Evolutionary conservation across 495 filamentous ascomycete genomes (phyloP).

Genomic region (Aspergillus ellipticus): DNA sequence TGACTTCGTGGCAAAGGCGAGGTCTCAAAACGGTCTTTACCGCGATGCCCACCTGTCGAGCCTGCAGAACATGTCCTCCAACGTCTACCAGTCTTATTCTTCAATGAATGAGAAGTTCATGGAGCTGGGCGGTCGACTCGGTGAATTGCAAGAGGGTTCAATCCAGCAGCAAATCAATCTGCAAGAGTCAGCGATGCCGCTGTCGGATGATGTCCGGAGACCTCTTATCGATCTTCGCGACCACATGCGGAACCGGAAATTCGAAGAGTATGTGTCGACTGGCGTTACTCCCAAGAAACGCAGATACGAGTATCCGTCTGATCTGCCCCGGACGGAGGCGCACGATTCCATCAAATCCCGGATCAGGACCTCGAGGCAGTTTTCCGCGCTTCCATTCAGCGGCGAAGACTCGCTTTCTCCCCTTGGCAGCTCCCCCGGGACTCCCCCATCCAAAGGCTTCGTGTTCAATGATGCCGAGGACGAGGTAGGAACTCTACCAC

Average conservation of each 20-base stretch:
- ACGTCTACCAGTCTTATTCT: conserved; percentile 66
- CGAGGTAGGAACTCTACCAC: conserved; percentile 39
- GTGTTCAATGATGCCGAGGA: conserved; percentile 44
- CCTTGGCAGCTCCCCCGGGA: conserved; percentile 22
- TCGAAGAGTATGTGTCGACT: conserved; percentile 78
- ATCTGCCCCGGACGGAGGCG: conserved; percentile 69
- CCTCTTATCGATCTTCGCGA: conserved; percentile 67
- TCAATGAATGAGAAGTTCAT: conserved; percentile 64
- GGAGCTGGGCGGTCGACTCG: conserved; percentile 56
- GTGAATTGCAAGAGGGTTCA: conserved; percentile 62
- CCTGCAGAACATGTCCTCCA: conserved; percentile 55
- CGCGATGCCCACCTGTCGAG: conserved; percentile 62
- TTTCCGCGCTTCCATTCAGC: conserved; percentile 33
- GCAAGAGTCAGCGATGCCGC: conserved; percentile 51
- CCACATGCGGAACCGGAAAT: conserved; percentile 53
- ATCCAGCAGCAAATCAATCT: conserved; percentile 49
- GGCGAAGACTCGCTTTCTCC: conserved; percentile 25
- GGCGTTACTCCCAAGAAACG: conserved; percentile 80
- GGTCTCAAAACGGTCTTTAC: conserved; percentile 74
- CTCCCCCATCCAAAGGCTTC: conserved; percentile 36
- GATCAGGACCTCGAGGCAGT: conserved; percentile 44
- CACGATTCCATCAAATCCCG: conserved; percentile 65
- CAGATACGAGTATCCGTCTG: conserved; percentile 69
- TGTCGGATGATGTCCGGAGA: conserved; percentile 57
- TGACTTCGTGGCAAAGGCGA: conserved; percentile 82